Conservation (phyloP, 805 yeast species). For the Candida multigemmis region DNA sequence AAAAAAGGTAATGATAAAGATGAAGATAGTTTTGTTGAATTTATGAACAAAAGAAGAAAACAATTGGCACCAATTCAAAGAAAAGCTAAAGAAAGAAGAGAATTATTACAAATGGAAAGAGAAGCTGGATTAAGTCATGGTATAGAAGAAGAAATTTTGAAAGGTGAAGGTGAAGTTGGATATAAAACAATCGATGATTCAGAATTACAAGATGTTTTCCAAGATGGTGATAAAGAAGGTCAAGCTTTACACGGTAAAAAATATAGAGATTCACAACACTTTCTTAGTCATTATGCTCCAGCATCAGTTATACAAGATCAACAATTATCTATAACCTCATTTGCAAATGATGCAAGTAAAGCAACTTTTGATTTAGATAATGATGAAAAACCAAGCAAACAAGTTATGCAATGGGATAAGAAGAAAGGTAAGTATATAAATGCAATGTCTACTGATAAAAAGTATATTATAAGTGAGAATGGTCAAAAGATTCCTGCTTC, state of each 20-base stretch:
- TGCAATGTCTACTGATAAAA: constrained; percentile 69
- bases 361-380: constrained; percentile 80
- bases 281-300: constrained; percentile 86
- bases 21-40: constrained; percentile 61
- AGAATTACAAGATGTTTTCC: constrained; percentile 40
- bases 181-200: constrained; percentile 28
- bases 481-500: constrained; percentile 91
- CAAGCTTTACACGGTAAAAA: constrained; percentile 28
- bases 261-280: constrained; percentile 71
- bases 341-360: constrained; percentile 72
- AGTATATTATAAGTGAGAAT: constrained; percentile 88
- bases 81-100: constrained; percentile 62
- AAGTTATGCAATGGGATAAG: constrained; percentile 84
- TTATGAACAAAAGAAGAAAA: constrained; percentile 80
- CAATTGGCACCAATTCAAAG: constrained; percentile 86
- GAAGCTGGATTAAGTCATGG: constrained; percentile 65
- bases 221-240: constrained; percentile 37
- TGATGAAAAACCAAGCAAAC: constrained; percentile 68
- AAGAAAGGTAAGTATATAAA: constrained; percentile 86
- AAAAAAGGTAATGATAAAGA: constrained; percentile 28
- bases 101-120: constrained; percentile 63
- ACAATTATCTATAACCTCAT: constrained; percentile 56
- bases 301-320: constrained; percentile 70
- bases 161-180: constrained; percentile 37
- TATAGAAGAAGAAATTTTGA: constrained; percentile 65